These are phyloP conservation scores for Suhomyces bolitotheri DNA, from an alignment of 1,139 yeast species.

Conservation along the genomic window DNA sequence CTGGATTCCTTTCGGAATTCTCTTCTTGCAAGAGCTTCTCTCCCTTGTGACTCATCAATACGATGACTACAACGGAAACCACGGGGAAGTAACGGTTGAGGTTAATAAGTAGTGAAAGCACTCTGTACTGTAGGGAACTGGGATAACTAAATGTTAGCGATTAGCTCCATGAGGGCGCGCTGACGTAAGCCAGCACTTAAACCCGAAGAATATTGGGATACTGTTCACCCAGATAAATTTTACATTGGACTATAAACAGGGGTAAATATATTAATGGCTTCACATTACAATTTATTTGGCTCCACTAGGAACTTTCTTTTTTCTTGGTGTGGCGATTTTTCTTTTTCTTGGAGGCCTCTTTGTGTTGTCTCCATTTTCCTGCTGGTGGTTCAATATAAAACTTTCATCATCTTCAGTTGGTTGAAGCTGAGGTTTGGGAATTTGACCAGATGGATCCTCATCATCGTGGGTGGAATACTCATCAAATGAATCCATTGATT, in stretches of 20 bases:
- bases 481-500: conserved; percentile 27
- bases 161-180: no score
- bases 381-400: no score
- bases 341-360: neutral
- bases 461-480: conserved; percentile 17
- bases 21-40: no score
- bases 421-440: conserved; percentile 8
- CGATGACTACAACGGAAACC: neutral
- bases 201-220: neutral
- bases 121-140: neutral
- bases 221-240: no score
- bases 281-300: neutral
- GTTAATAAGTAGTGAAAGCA: neutral
- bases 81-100: neutral
- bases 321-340: neutral
- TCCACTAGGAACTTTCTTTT: neutral
- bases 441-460: conserved; percentile 12
- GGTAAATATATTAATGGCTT: no score
- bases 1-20: no score
- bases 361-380: neutral
- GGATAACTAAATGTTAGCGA: no score
- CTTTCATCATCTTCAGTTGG: conserved; percentile 6
- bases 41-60: neutral
- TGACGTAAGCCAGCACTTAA: neutral
- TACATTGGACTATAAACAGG: no score